Conservation (phyloP, 345 rosid species). For the Salix dunnii region DNA sequence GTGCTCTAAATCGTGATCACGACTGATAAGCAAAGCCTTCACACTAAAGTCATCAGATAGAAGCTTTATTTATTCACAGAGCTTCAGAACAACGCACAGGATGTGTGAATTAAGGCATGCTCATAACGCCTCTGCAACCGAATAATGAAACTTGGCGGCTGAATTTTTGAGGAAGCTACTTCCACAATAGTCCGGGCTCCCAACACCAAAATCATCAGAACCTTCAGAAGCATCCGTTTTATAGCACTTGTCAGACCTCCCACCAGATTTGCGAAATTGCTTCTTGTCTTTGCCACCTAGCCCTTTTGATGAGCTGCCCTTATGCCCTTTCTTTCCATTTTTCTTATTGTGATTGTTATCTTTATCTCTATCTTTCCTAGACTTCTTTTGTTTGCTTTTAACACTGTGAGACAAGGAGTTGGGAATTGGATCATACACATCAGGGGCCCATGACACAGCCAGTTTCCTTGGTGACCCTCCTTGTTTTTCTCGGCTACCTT, state of each 20-base stretch:
- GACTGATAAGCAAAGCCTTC: neutral
- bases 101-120: neutral
- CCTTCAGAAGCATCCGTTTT: slow-evolving; percentile 22
- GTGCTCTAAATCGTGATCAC: neutral
- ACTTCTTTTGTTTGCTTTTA: slow-evolving; percentile 52
- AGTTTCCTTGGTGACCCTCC: slow-evolving; percentile 38
- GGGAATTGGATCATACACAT: slow-evolving; percentile 87
- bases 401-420: slow-evolving; percentile 60
- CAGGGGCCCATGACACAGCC: slow-evolving; percentile 75
- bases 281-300: slow-evolving; percentile 59
- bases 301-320: slow-evolving; percentile 49
- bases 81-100: neutral
- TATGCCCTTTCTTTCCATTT: slow-evolving; percentile 70
- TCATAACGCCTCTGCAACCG: slow-evolving; percentile 58
- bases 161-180: slow-evolving; percentile 55
- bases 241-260: slow-evolving; percentile 25
- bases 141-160: slow-evolving; percentile 35
- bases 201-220: slow-evolving; percentile 27
- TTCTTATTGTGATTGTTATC: slow-evolving; percentile 41
- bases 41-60: too few relatives aligned
- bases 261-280: slow-evolving; percentile 43
- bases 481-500: slow-evolving; percentile 74
- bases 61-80: slow-evolving; percentile 37
- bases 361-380: slow-evolving; percentile 45
- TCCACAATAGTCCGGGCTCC: slow-evolving; percentile 54